Evolutionary conservation across 768 basidiomycete species (phyloP), one percentile per base, ranked within the genome.

Genomic region (Leccinum broughii): DNA sequence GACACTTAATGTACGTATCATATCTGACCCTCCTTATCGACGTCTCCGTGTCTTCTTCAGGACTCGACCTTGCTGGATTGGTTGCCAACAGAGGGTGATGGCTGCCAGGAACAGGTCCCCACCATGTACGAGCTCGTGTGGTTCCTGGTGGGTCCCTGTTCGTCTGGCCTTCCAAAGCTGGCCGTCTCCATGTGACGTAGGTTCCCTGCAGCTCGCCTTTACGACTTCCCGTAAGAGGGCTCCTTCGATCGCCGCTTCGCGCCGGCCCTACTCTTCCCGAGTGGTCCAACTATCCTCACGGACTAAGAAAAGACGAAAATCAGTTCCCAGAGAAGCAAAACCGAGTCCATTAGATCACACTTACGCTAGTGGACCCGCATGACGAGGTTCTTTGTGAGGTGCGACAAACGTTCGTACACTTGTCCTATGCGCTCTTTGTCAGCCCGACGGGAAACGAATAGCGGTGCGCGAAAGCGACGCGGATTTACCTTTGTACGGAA

Each of bases 11-110:
- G 32, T 57, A 6, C 28, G 3, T 28, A 30, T 11, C 6, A 4
- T 37, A 48, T 41, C 41, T 26, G 44, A 15, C 11, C 11, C 54
- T 49, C 59, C 55, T 49, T 61, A 65, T 55, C 49, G 14, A 56
- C 53, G 55, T 44, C 37, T 8, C 14, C 48, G 14, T 54, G 30
- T 26, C 30, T 17, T 17, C 17, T 52, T 49, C 48, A 26, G 48
- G 24, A 49, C 14, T 20, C 8, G 44, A 20, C 44, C 44, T 46
- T 46, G 44, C 44, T 17, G n/a, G 11, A 20, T 46, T 46, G 44
- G 44, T 46, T 20, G 10, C 44, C 44, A 46, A 46, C 20, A 11
- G 44, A 20, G 20, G 44, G n/a, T 6, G 11, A 44, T 44, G 41
- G n/a, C n/a, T 44, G 44, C 11, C 20, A 46, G 44, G 44, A 46